A percentile compares a stretch with the other conserved stretches of the same genome.
Evolutionary conservation across 306 rosid genomes (phyloP).

Genomic region (Quercus agrifolia): DNA sequence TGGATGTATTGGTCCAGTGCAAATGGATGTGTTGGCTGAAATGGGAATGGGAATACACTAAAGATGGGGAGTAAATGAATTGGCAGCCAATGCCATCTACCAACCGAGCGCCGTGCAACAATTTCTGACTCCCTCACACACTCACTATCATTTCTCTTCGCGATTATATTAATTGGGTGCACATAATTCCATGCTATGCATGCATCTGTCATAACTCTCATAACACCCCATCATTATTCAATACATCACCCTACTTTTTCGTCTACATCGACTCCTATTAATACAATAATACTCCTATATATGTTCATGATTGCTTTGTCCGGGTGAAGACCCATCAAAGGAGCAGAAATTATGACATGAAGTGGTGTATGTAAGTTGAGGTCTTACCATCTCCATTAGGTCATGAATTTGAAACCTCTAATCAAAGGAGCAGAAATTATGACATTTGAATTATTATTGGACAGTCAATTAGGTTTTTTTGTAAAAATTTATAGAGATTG

Average conservation of each 20-base stretch:
- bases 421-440: too few species aligned
- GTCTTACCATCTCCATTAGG: too few species aligned
- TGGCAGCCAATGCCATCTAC: slow-evolving; percentile 21
- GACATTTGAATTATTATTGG: too few species aligned
- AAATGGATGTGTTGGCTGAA: too few species aligned
- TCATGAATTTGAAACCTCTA: too few species aligned
- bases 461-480: too few species aligned
- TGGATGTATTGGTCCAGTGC: too few species aligned
- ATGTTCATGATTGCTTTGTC: slow-evolving; percentile 20
- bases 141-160: not conserved
- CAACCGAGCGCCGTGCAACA: not conserved
- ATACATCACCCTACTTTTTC: slow-evolving; percentile 15
- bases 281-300: too few species aligned
- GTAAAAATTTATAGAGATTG: too few species aligned
- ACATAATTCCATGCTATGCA: slow-evolving; percentile 22
- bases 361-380: too few species aligned
- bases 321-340: slow-evolving; percentile 17
- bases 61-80: slow-evolving; percentile 8
- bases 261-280: slow-evolving; percentile 2
- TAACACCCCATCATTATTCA: slow-evolving; percentile 13
- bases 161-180: slow-evolving; percentile 28
- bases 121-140: slow-evolving; percentile 15
- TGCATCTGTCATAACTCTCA: slow-evolving; percentile 12
- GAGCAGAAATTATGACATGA: not conserved
- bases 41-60: too few species aligned